Conservation (phyloP, 139 green algal genomes). For the Coelastrella sp. region DNA sequence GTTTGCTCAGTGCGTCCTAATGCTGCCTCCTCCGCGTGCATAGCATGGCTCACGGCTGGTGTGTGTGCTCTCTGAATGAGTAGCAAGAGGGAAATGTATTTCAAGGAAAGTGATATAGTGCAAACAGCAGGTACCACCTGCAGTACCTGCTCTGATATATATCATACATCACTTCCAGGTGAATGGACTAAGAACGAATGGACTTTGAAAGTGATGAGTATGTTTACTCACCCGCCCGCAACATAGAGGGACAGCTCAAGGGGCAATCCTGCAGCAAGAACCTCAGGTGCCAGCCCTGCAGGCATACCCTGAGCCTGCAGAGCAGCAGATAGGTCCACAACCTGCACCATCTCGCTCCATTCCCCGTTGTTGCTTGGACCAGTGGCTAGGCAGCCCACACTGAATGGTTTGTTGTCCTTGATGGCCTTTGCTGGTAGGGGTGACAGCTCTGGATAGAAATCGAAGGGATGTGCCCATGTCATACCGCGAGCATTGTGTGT, state of each 20-base stretch:
- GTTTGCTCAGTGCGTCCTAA: too few species aligned
- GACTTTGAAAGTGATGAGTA: neutral
- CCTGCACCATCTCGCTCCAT: constrained; percentile 39
- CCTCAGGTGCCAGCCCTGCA: neutral
- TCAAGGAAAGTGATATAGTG: too few species aligned
- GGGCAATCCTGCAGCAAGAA: neutral
- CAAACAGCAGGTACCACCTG: too few species aligned
- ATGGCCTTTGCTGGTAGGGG: neutral
- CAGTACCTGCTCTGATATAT: too few species aligned
- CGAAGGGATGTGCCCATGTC: constrained; percentile 39
- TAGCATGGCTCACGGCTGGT: too few species aligned
- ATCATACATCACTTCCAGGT: too few species aligned
- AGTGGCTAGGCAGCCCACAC: constrained; percentile 29
- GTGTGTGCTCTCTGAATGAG: too few species aligned
- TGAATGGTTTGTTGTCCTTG: constrained; percentile 17
- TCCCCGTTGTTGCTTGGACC: neutral
- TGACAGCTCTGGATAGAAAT: constrained; percentile 27
- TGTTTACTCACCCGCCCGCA: neutral
- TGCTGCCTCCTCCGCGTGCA: too few species aligned
- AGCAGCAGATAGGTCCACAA: constrained; percentile 15
- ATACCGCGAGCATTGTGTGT: constrained; percentile 25
- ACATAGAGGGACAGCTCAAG: constrained; percentile 32
- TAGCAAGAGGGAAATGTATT: too few species aligned
- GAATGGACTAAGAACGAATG: too few species aligned
- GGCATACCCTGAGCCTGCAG: constrained; percentile 20